Evolutionary conservation across 2,329 filamentous ascomycete genomes (phyloP).

Genomic region (Raffaelea albimanens): DNA sequence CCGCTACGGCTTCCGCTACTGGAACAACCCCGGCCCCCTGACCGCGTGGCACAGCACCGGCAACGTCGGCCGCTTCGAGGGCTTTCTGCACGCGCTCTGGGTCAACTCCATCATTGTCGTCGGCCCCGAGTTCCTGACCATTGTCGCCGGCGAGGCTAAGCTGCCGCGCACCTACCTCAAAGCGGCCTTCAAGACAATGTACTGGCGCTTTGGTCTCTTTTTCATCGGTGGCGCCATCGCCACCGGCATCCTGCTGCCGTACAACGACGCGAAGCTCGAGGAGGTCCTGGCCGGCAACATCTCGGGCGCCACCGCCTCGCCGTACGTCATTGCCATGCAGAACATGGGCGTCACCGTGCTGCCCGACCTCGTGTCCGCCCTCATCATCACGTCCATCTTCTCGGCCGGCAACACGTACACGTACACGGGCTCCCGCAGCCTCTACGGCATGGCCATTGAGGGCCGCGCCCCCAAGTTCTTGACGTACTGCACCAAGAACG

Average conservation of each 20-base stretch:
- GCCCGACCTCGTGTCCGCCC: conserved; percentile 49
- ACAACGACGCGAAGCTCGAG: conserved; percentile 34
- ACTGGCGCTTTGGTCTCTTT: conserved; percentile 61
- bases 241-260: conserved; percentile 58
- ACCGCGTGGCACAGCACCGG: conserved; percentile 25
- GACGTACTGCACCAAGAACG: conserved; percentile 22
- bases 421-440: conserved; percentile 30
- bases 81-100: conserved; percentile 20
- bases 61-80: conserved; percentile 24
- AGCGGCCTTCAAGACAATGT: conserved; percentile 57
- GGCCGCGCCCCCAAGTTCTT: conserved; percentile 47
- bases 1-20: conserved; percentile 33
- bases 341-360: conserved; percentile 38
- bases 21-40: conserved; percentile 33
- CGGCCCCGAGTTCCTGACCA: conserved; percentile 55
- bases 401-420: conserved; percentile 54
- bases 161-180: conserved; percentile 60
- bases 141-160: conserved; percentile 59
- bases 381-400: conserved; percentile 50
- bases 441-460: conserved; percentile 39
- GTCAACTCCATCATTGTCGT: conserved; percentile 30
- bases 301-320: conserved; percentile 39
- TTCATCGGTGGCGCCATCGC: conserved; percentile 57
- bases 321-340: conserved; percentile 43
- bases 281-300: conserved; percentile 25